These are phyloP conservation scores for Coemansia sp. DNA, from an alignment of 192 early-diverging fungal species.

Conservation along the genomic window DNA sequence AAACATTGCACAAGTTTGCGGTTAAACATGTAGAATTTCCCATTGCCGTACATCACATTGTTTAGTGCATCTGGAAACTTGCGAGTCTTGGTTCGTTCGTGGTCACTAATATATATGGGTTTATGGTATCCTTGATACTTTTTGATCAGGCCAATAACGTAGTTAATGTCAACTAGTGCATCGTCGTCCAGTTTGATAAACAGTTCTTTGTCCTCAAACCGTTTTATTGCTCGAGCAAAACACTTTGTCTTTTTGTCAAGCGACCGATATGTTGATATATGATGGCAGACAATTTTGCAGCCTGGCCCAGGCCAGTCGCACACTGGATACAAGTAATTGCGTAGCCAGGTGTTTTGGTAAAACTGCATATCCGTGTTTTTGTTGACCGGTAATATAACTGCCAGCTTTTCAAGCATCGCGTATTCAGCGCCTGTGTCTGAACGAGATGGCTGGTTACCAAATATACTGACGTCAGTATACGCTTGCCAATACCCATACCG, in stretches of 20 bases:
- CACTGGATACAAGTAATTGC: slow-evolving; percentile 39
- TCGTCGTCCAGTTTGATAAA: slow-evolving; percentile 52
- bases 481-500: neutral
- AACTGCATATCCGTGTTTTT: slow-evolving; percentile 52
- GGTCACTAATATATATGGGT: slow-evolving; percentile 50
- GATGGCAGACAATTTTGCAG: slow-evolving; percentile 47
- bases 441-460: neutral
- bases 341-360: slow-evolving; percentile 47
- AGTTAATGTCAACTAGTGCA: slow-evolving; percentile 43
- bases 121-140: slow-evolving; percentile 13
- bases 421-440: neutral
- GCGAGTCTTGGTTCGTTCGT: slow-evolving; percentile 3
- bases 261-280: slow-evolving; percentile 28
- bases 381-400: slow-evolving; percentile 46
- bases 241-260: slow-evolving; percentile 40
- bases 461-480: neutral
- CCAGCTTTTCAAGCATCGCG: slow-evolving; percentile 20
- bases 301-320: slow-evolving; percentile 40
- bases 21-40: slow-evolving; percentile 57
- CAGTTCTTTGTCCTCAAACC: slow-evolving; percentile 25
- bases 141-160: slow-evolving; percentile 22
- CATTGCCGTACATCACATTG: slow-evolving; percentile 33
- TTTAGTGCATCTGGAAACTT: slow-evolving; percentile 10
- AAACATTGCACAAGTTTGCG: slow-evolving; percentile 25
- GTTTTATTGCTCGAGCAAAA: slow-evolving; percentile 28